Conservation (phyloP, 2,329 filamentous ascomycete species). For the Ophiostoma piceae region DNA sequence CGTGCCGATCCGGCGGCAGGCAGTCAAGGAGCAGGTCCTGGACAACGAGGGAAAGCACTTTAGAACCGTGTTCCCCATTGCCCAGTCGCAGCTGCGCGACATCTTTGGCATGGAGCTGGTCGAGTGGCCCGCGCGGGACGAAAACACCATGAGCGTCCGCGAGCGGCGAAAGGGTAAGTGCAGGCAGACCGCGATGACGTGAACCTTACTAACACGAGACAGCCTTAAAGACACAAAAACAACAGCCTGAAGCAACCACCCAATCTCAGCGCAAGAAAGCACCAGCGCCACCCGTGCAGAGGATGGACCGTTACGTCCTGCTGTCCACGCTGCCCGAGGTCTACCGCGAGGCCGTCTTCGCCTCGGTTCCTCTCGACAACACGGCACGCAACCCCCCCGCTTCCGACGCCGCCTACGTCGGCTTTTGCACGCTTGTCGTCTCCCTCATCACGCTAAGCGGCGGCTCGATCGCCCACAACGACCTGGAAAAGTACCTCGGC, state of each 20-base stretch:
- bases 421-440: constrained; percentile 74
- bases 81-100: constrained; percentile 64
- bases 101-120: constrained; percentile 91
- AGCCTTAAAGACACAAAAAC: constrained; percentile 16
- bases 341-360: constrained; percentile 50
- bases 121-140: constrained; percentile 76
- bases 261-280: constrained; percentile 7
- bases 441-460: constrained; percentile 69
- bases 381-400: constrained; percentile 47
- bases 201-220: neutral
- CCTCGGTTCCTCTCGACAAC: constrained; percentile 44
- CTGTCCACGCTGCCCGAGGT: constrained; percentile 63
- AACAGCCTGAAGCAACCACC: constrained; percentile 5
- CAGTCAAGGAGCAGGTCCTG: constrained; percentile 65
- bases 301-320: constrained; percentile 69
- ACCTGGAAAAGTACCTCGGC: constrained; percentile 61
- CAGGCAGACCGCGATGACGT: neutral
- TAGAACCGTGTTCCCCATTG: constrained; percentile 67
- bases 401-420: constrained; percentile 74
- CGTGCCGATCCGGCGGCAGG: constrained; percentile 54
- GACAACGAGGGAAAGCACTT: constrained; percentile 66
- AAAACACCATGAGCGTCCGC: constrained; percentile 60
- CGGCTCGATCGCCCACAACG: constrained; percentile 69
- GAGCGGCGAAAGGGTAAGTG: constrained; percentile 66
- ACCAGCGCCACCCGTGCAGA: constrained; percentile 14